Evolutionary conservation across 2,329 filamentous ascomycete genomes (phyloP).

Genomic region (Cordyceps fumosorosea): DNA sequence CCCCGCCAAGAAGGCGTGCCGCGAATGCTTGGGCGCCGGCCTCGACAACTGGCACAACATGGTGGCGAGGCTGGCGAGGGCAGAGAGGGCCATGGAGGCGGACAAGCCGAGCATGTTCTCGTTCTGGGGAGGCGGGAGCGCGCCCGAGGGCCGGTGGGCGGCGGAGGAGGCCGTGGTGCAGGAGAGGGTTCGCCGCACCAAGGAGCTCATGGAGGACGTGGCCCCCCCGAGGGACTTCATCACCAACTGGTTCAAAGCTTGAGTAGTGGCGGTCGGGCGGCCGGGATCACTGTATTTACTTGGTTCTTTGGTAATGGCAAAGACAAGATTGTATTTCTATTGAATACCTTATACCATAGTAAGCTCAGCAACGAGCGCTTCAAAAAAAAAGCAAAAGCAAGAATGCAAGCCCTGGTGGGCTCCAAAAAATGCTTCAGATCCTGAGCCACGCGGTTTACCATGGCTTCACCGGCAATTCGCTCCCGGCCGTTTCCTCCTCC

Average conservation of each 20-base stretch:
- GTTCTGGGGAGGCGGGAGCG: conserved; percentile 30
- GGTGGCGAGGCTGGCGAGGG: conserved; percentile 57
- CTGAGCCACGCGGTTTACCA: neutral
- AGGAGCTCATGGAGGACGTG: conserved; percentile 46
- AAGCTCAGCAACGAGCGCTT: neutral
- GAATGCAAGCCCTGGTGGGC: neutral
- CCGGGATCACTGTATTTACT: neutral
- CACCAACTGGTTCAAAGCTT: conserved; percentile 35
- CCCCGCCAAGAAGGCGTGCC: conserved; percentile 50
- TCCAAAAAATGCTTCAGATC: too few relatives aligned
- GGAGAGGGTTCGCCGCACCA: conserved; percentile 44
- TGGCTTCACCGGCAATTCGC: neutral
- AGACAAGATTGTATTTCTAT: conserved; percentile 7
- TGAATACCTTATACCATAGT: conserved; percentile 2
- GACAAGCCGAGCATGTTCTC: conserved; percentile 27
- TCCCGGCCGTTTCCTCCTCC: neutral
- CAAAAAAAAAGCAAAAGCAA: neutral
- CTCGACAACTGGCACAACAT: conserved; percentile 80
- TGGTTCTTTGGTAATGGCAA: neutral
- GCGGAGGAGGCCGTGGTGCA: conserved; percentile 49
- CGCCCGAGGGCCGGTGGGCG: conserved; percentile 41
- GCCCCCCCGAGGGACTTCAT: conserved; percentile 30
- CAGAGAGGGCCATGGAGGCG: conserved; percentile 36
- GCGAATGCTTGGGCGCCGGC: conserved; percentile 69
- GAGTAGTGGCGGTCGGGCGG: conserved; percentile 13